Evolutionary conservation across 2,329 filamentous ascomycete species (phyloP).

Genomic region (Triangularia verruculosa): DNA sequence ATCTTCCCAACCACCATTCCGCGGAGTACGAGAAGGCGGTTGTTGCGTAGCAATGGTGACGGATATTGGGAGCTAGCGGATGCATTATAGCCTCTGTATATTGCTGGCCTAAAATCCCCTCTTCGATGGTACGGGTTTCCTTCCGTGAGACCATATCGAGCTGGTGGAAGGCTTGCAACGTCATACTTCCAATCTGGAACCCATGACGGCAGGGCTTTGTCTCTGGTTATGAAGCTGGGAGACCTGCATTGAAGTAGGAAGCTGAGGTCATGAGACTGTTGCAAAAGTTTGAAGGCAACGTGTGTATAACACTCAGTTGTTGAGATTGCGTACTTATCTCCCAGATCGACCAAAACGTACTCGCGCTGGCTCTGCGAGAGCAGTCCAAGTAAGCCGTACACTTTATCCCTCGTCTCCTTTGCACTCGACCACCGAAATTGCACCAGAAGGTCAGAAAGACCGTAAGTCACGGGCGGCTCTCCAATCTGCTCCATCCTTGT

Average conservation of each 20-base stretch:
- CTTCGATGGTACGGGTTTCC: background rate
- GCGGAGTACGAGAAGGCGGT: background rate
- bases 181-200: background rate
- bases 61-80: background rate
- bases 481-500: background rate
- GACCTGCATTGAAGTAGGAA: background rate
- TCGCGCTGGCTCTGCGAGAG: background rate
- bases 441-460: background rate
- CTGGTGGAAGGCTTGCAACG: background rate
- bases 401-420: background rate
- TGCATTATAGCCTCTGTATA: background rate
- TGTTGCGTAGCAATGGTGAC: background rate
- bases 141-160: background rate
- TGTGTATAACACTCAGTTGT: background rate
- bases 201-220: background rate
- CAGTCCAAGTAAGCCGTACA: background rate
- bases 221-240: background rate
- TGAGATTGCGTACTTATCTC: background rate
- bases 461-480: background rate
- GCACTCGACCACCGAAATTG: background rate
- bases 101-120: background rate
- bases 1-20: background rate
- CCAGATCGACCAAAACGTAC: background rate
- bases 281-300: background rate
- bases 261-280: background rate